These are phyloP conservation scores for Neurospora tetraspora DNA, from an alignment of 495 filamentous ascomycete species.

Conservation along the genomic window DNA sequence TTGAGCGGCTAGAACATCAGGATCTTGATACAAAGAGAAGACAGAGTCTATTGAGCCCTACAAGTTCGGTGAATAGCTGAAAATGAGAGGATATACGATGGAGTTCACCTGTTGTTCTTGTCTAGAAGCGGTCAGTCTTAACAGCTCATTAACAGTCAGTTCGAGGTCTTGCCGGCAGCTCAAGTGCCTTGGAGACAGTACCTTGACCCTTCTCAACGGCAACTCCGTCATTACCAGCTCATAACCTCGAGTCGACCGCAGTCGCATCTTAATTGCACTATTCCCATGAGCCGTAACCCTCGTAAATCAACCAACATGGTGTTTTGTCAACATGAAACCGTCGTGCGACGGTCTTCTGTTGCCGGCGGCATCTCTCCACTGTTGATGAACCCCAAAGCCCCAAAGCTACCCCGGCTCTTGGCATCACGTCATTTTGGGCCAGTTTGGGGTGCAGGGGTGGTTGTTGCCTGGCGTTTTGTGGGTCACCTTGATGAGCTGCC, in stretches of 20 bases:
- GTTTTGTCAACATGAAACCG: background rate
- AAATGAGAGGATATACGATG: background rate
- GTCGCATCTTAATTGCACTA: background rate
- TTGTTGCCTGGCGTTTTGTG: constrained; percentile 14
- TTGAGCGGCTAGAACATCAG: too few species aligned
- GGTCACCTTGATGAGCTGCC: constrained; percentile 5
- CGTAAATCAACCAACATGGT: background rate
- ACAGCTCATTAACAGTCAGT: background rate
- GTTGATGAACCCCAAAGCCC: background rate
- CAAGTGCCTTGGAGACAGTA: too few species aligned
- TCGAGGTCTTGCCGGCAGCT: too few species aligned
- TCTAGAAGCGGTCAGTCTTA: background rate
- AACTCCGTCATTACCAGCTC: background rate
- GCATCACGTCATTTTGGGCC: background rate
- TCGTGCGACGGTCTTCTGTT: background rate
- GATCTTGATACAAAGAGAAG: too few species aligned
- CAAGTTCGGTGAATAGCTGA: background rate
- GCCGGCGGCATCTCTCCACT: background rate
- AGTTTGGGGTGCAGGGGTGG: background rate
- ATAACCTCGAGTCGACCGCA: background rate
- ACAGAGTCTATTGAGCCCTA: too few species aligned
- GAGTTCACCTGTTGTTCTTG: background rate
- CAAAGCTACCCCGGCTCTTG: background rate
- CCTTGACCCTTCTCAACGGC: too few species aligned
- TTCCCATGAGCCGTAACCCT: background rate